Evolutionary conservation across 2,329 filamentous ascomycete species (phyloP), one percentile per base, ranked within the genome.

Genomic region (Fusarium fracticaudum): DNA sequence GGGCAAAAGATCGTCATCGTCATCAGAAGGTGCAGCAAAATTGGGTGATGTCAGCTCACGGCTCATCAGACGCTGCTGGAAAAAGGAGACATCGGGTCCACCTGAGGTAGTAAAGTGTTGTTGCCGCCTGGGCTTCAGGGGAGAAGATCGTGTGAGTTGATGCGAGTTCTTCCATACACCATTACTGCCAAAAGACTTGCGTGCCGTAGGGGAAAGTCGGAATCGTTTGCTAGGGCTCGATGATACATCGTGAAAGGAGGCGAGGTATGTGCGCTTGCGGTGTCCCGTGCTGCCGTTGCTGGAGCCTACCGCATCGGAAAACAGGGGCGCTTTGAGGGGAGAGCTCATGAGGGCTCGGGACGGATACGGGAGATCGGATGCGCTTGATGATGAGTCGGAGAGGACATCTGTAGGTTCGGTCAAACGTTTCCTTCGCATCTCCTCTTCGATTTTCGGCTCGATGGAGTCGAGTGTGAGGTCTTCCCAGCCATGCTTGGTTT

Each of bases 401-500:
- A 94, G 87, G 73, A 92, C 90, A 79, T 97, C 94, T 79, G 91
- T 92, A 24, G 70, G 70, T 53, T 91, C 89, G 74, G 86, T 86
- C 62, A 91, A 87, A 77, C 93, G 89, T 84, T 92, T 93, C 77
- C 91, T 89, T 84, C 92, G 90, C 81, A 95, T 87, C 84, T 96
- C 90, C 80, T 95, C 90, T 80, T 96, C 92, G 72, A 96, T 86
- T 81, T 92, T 93, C 59, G 94, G 94, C 84, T 97, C 94, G 84
- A 98, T 94, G 71, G 88, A 91, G 81, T 95, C 94, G 79, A 97
- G 90, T 72, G 93, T 94, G 81, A 97, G 89, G 83, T 96, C 94
- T 84, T 98, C 93, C 92, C 95, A 97, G 81, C 95, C 95, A 85
- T 97, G 93, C 84, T 97, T 95, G 76, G 96, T 95, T 86, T 98